Conservation (phyloP, 306 rosid species). For the Cicer bijugum region DNA sequence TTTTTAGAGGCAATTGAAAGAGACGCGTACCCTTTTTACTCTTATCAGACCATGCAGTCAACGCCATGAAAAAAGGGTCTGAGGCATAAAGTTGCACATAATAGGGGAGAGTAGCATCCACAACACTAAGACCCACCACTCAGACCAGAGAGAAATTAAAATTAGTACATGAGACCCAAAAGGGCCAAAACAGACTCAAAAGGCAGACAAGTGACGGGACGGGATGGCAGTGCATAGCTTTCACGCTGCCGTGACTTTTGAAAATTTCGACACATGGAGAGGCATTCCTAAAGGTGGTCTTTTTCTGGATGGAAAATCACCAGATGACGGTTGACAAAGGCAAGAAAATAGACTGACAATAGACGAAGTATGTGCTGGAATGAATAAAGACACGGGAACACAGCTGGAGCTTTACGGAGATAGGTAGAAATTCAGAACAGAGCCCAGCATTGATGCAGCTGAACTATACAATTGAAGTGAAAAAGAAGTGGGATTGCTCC, state of each 20-base stretch:
- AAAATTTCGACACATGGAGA: background rate
- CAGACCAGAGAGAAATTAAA: background rate
- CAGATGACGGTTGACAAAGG: background rate
- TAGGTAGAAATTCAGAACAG: background rate
- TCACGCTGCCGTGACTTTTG: background rate
- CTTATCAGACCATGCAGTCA: background rate
- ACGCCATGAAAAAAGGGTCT: background rate
- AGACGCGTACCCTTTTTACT: background rate
- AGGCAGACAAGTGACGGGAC: background rate
- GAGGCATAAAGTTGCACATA: background rate
- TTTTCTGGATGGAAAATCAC: background rate
- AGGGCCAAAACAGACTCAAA: conserved; percentile 6
- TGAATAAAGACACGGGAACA: background rate
- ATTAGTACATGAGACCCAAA: background rate
- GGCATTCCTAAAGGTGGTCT: background rate
- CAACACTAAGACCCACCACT: background rate
- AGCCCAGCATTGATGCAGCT: background rate
- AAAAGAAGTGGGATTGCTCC: background rate
- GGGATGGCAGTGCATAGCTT: background rate
- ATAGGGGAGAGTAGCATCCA: background rate
- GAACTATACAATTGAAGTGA: background rate
- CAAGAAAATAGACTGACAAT: background rate
- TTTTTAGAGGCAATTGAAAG: background rate
- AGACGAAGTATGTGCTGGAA: background rate
- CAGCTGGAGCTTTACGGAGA: background rate